A percentile compares a stretch with the other conserved stretches of the same genome.
Conservation (phyloP, 2,329 filamentous ascomycete species). For the Beauveria sp. region DNA sequence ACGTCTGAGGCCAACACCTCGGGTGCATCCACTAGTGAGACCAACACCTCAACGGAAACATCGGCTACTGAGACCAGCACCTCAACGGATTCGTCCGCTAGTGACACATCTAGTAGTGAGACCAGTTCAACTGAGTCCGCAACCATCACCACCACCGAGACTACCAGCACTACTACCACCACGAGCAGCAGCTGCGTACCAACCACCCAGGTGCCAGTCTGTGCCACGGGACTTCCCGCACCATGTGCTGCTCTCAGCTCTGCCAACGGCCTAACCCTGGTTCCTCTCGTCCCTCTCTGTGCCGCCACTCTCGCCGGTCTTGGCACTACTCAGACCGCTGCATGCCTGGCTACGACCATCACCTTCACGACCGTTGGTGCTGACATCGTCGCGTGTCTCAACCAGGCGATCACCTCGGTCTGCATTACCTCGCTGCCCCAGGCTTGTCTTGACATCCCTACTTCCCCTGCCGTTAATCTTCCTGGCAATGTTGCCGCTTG, state of each 20-base stretch:
- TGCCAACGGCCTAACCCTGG: not conserved
- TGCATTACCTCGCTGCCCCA: not conserved
- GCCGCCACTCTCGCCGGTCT: not conserved
- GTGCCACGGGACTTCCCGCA: not conserved
- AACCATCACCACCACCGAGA: too few species aligned
- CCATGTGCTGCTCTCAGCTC: not conserved
- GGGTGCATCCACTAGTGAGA: not conserved
- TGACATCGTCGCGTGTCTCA: not conserved
- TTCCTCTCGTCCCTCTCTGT: not conserved
- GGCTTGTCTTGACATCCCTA: not conserved
- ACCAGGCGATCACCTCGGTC: not conserved
- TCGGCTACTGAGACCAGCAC: not conserved
- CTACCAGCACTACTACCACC: not conserved
- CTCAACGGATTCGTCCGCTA: not conserved
- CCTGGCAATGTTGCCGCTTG: not conserved
- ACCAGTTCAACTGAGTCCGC: too few species aligned
- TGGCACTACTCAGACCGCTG: not conserved
- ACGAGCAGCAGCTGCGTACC: not conserved
- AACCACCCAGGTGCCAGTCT: not conserved
- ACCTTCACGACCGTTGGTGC: not conserved
- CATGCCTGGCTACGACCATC: not conserved
- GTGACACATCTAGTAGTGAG: not conserved
- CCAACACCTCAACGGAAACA: not conserved
- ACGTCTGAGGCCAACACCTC: not conserved
- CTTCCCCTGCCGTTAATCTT: not conserved